Percentiles rank a stretch among this genome's conserved stretches.
Conservation (phyloP, 139 green algal species). For the Gonium pectorale region DNA sequence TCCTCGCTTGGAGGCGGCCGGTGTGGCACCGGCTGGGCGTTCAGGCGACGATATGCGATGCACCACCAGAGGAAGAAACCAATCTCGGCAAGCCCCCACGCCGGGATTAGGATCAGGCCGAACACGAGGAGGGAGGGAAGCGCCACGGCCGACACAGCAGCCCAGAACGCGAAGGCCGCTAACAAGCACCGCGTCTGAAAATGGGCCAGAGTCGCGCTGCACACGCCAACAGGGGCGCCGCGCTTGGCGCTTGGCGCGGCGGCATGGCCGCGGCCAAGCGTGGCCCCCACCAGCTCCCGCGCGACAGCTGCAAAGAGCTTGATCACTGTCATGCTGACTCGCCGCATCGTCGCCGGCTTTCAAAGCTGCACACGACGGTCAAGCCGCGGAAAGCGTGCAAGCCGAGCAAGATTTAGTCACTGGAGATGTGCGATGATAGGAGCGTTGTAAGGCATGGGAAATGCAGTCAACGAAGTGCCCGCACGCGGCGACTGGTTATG, state of each 20-base stretch:
- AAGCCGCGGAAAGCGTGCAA: too few relatives aligned
- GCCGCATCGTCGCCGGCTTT: too few relatives aligned
- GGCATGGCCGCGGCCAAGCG: neutral
- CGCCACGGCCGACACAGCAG: neutral
- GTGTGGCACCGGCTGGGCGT: slow-evolving; percentile 27
- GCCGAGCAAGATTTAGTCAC: too few relatives aligned
- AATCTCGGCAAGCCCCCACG: neutral
- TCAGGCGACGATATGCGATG: neutral
- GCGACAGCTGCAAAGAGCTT: neutral
- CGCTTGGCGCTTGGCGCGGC: neutral
- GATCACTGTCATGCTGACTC: neutral
- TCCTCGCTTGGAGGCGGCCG: slow-evolving; percentile 5
- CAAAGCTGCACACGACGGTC: too few relatives aligned
- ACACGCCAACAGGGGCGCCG: neutral
- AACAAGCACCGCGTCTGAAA: slow-evolving; percentile 2
- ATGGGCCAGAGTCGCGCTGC: neutral
- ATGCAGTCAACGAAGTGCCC: too few relatives aligned
- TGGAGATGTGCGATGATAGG: too few relatives aligned
- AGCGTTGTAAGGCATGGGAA: too few relatives aligned
- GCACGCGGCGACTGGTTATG: too few relatives aligned
- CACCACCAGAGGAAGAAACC: slow-evolving; percentile 1
- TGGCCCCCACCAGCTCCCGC: neutral
- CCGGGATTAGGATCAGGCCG: neutral
- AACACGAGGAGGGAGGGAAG: neutral
- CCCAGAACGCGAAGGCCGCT: neutral